Percentiles rank a stretch among this genome's conserved stretches.
phyloP scores from a whole-genome alignment of 2,329 filamentous ascomycete species.

The Peltaster fructicola region DNA sequence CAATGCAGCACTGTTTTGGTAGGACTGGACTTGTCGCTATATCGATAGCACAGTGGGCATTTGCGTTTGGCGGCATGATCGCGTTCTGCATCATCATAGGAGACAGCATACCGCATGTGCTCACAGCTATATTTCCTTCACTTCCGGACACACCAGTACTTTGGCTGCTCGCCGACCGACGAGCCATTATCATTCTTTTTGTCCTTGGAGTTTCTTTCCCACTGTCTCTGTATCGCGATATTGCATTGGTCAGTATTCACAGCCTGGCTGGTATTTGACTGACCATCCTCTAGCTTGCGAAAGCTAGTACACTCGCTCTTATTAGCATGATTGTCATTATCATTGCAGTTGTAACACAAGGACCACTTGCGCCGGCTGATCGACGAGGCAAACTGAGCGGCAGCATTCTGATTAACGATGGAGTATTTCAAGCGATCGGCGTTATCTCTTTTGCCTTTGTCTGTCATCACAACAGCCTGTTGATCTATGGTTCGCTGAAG shows the following conservation, averaged over 20 bases:
- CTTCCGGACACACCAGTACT: slow-evolving; percentile 56
- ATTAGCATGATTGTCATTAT: slow-evolving; percentile 88
- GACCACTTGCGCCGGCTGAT: slow-evolving; percentile 53
- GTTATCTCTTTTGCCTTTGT: slow-evolving; percentile 89
- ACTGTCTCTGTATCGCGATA: slow-evolving; percentile 84
- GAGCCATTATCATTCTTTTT: slow-evolving; percentile 75
- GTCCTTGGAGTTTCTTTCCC: slow-evolving; percentile 76
- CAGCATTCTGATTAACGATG: slow-evolving; percentile 61
- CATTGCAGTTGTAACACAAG: slow-evolving; percentile 71
- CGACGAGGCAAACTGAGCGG: slow-evolving; percentile 53
- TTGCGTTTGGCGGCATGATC: slow-evolving; percentile 97
- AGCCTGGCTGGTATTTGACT: slow-evolving; percentile 1
- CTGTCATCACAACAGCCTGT: slow-evolving; percentile 82
- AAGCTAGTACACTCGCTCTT: slow-evolving; percentile 83
- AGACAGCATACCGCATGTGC: slow-evolving; percentile 84
- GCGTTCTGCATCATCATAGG: slow-evolving; percentile 96
- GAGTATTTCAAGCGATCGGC: slow-evolving; percentile 88
- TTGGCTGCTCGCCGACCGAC: slow-evolving; percentile 64
- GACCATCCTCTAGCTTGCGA: slow-evolving; percentile 50
- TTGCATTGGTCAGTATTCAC: slow-evolving; percentile 55
- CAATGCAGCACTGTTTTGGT: slow-evolving; percentile 90
- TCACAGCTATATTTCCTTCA: slow-evolving; percentile 65
- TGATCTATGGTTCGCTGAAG: slow-evolving; percentile 90
- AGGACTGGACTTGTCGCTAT: slow-evolving; percentile 77
- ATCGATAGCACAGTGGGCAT: slow-evolving; percentile 84